Evolutionary conservation across 1,284 basidiomycete species (phyloP).

Genomic region (Cutaneotrichosporon spelunceum): DNA sequence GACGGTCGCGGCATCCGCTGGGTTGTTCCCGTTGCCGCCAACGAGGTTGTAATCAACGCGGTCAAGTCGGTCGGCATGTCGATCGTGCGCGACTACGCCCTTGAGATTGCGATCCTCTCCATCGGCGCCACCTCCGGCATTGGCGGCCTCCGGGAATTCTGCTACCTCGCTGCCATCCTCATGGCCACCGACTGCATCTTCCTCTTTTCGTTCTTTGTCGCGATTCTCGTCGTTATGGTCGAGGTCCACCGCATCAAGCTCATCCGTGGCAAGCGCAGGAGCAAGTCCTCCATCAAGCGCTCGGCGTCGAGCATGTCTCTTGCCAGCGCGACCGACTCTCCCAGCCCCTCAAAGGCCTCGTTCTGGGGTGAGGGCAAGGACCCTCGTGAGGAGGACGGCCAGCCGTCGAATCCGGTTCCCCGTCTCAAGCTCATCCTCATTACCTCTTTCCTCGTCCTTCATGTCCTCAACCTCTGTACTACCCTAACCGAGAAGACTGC

Average conservation of each 20-base stretch:
- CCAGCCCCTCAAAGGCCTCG: conserved; percentile 13
- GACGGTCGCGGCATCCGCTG: conserved; percentile 54
- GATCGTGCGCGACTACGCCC: conserved; percentile 86
- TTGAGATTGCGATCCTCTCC: conserved; percentile 85
- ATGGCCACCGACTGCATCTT: conserved; percentile 82
- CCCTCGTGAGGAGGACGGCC: conserved; percentile 15
- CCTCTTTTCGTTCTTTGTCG: conserved; percentile 85
- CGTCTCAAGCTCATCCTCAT: conserved; percentile 88
- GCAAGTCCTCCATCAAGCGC: conserved; percentile 26
- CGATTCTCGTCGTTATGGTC: conserved; percentile 88
- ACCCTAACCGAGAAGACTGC: conserved; percentile 76
- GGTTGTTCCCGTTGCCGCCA: conserved; percentile 63
- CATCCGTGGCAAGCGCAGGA: conserved; percentile 52
- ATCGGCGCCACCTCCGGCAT: conserved; percentile 85
- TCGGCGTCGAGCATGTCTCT: conserved; percentile 20
- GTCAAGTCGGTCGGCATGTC: conserved; percentile 73
- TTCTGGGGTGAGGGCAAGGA: conserved; percentile 17
- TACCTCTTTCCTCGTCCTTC: conserved; percentile 79
- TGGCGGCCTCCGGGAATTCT: conserved; percentile 89
- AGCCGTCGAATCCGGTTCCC: conserved; percentile 70
- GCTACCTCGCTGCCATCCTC: conserved; percentile 76
- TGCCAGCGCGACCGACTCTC: conserved; percentile 15
- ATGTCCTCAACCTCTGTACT: conserved; percentile 88
- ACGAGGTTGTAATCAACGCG: conserved; percentile 78
- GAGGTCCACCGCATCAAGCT: conserved; percentile 67